These are phyloP conservation scores for Bruguiera sexangula DNA, from an alignment of 345 rosid species.

Conservation along the genomic window DNA sequence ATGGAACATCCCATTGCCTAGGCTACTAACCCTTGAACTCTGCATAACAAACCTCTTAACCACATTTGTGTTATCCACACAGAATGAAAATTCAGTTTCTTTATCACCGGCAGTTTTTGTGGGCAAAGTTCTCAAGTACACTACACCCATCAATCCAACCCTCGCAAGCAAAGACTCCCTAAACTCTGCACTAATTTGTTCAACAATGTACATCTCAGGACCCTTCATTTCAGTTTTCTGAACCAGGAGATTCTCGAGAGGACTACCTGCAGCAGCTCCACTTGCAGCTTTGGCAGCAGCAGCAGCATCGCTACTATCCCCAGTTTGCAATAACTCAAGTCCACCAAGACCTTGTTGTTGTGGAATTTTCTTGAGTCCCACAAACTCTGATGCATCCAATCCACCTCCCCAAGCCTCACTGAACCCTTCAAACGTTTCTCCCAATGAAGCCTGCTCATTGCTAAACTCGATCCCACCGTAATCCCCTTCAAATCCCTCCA, in stretches of 20 bases:
- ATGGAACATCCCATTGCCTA: slow-evolving; percentile 86
- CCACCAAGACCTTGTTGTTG: slow-evolving; percentile 92
- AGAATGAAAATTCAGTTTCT: slow-evolving; percentile 91
- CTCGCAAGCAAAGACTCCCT: slow-evolving; percentile 91
- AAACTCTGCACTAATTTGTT: slow-evolving; percentile 88
- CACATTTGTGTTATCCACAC: slow-evolving; percentile 61
- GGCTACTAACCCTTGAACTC: slow-evolving; percentile 70
- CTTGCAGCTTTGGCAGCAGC: slow-evolving; percentile 37
- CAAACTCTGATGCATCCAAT: slow-evolving; percentile 87
- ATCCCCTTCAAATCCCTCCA: slow-evolving; percentile 95
- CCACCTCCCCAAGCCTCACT: slow-evolving; percentile 98
- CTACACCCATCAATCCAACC: slow-evolving; percentile 89
- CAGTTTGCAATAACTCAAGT: slow-evolving; percentile 85
- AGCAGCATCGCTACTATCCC: slow-evolving; percentile 40
- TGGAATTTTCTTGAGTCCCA: slow-evolving; percentile 65
- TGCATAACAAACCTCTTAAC: slow-evolving; percentile 83
- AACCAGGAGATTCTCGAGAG: slow-evolving; percentile 73
- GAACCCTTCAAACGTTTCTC: slow-evolving; percentile 85
- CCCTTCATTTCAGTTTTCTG: slow-evolving; percentile 85
- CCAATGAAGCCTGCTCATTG: slow-evolving; percentile 79
- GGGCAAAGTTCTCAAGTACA: slow-evolving; percentile 79
- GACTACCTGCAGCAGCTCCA: slow-evolving; percentile 45
- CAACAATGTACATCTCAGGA: slow-evolving; percentile 88
- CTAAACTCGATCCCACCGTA: slow-evolving; percentile 95
- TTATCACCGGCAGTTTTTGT: slow-evolving; percentile 62